Percentiles rank a stretch among this genome's conserved stretches.
phyloP scores from a whole-genome alignment of 179 eudicot species.

The Sideroxylon spinosum region DNA sequence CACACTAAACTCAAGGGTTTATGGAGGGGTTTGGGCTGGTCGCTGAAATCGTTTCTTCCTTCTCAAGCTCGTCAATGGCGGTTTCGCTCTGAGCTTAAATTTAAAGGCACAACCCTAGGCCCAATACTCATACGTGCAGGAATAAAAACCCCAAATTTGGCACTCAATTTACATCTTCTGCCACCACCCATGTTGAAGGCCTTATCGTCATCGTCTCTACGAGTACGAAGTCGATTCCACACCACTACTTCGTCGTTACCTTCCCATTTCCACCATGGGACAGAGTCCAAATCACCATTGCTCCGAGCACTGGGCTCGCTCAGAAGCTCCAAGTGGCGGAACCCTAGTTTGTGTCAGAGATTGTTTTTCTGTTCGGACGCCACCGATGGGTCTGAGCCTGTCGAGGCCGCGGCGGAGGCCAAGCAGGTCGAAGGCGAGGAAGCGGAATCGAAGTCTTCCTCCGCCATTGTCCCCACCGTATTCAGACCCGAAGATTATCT shows the following conservation, averaged over 20 bases:
- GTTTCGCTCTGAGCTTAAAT: neutral
- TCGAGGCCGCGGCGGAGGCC: slow-evolving; percentile 25
- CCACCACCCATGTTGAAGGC: slow-evolving; percentile 53
- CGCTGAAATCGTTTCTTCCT: slow-evolving; percentile 3
- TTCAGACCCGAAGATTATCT: slow-evolving; percentile 73
- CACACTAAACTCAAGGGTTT: slow-evolving; percentile 27
- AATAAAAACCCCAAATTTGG: neutral
- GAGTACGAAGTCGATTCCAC: slow-evolving; percentile 28
- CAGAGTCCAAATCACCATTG: slow-evolving; percentile 38
- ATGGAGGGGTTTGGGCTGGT: slow-evolving; percentile 32
- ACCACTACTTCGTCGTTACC: slow-evolving; percentile 17
- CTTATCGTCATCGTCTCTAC: slow-evolving; percentile 39
- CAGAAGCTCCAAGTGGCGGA: slow-evolving; percentile 25
- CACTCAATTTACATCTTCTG: neutral
- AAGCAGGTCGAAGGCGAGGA: slow-evolving; percentile 30
- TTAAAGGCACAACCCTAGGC: neutral
- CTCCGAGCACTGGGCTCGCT: slow-evolving; percentile 43
- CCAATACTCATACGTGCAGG: neutral
- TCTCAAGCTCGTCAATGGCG: slow-evolving; percentile 17
- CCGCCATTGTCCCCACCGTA: slow-evolving; percentile 64
- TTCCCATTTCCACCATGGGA: slow-evolving; percentile 32
- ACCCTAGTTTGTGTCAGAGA: slow-evolving; percentile 37
- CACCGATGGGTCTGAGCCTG: slow-evolving; percentile 45
- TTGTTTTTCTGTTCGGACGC: slow-evolving; percentile 68
- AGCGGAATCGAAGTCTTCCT: slow-evolving; percentile 40